Percentiles rank a stretch among this genome's conserved stretches.
Evolutionary conservation across 768 basidiomycete genomes (phyloP).

Genomic region (Auricularia heimuer): DNA sequence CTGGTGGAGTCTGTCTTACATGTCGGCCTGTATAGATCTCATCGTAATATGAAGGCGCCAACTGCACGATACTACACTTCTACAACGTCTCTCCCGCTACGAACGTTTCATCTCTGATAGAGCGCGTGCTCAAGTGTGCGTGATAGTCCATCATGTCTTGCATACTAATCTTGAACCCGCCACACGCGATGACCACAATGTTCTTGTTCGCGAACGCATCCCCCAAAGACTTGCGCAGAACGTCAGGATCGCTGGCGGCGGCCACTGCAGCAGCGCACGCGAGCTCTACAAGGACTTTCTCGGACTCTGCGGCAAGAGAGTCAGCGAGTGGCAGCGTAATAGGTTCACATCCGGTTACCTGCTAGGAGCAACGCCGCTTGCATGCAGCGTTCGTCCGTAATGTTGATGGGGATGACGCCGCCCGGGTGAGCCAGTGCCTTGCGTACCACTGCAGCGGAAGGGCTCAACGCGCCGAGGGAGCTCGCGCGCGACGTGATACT

Average conservation of each 20-base stretch:
- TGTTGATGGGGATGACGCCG: slow-evolving; percentile 44
- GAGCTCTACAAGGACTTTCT: slow-evolving; percentile 64
- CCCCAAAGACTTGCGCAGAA: slow-evolving; percentile 22
- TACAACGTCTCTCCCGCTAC: too few species aligned
- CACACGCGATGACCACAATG: slow-evolving; percentile 59
- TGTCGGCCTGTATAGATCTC: too few species aligned
- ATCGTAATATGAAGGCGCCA: too few species aligned
- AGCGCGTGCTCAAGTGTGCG: background rate
- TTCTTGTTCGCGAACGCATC: slow-evolving; percentile 6
- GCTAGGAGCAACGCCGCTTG: slow-evolving; percentile 44
- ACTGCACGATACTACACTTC: too few species aligned
- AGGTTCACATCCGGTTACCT: slow-evolving; percentile 30
- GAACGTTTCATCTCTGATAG: too few species aligned
- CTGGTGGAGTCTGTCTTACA: background rate
- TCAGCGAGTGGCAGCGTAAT: background rate
- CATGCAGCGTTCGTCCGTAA: slow-evolving; percentile 66
- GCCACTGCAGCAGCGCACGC: slow-evolving; percentile 63
- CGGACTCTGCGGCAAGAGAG: slow-evolving; percentile 41
- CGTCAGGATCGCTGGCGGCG: slow-evolving; percentile 47
- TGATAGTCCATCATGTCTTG: slow-evolving; percentile 42
- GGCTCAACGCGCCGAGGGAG: slow-evolving; percentile 61
- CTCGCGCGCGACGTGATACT: slow-evolving; percentile 53
- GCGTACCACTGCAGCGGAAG: slow-evolving; percentile 49
- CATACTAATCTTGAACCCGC: slow-evolving; percentile 61
- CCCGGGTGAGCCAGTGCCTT: slow-evolving; percentile 56